phyloP scores from a whole-genome alignment of 2,329 filamentous ascomycete species.

The Phialophora expanda region DNA sequence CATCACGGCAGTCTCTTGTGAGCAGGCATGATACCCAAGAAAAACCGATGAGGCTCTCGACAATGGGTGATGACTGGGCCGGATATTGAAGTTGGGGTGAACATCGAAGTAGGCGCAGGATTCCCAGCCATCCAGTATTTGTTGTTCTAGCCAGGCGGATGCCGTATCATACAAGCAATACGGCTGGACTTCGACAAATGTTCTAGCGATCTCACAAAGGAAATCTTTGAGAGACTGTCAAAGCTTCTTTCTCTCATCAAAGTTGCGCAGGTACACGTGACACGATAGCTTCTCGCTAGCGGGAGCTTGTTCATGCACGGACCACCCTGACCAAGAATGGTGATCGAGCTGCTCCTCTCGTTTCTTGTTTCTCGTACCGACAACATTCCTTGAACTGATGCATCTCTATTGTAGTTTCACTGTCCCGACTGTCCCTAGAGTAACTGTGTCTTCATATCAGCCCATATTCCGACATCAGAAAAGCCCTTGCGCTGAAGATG shows the following conservation, averaged over 20 bases:
- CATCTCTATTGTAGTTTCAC: not conserved
- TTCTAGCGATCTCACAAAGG: not conserved
- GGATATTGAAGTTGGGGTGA: not conserved
- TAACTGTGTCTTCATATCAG: not conserved
- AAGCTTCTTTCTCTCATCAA: not conserved
- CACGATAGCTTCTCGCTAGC: not conserved
- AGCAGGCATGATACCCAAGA: not conserved
- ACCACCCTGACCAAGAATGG: not conserved
- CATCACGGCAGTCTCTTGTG: constrained; percentile 19
- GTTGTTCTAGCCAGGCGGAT: not conserved
- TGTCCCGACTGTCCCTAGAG: not conserved
- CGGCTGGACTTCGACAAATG: not conserved
- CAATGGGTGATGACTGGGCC: not conserved
- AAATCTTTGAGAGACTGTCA: not conserved
- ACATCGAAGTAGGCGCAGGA: not conserved
- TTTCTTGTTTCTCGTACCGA: not conserved
- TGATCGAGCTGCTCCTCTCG: not conserved
- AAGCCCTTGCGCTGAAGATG: not conserved
- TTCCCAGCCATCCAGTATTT: not conserved
- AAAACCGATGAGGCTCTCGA: not conserved
- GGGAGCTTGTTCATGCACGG: not conserved
- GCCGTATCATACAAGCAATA: not conserved
- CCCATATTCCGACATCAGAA: not conserved
- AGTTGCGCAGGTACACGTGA: not conserved
- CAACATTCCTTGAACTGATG: not conserved